Percentiles rank a stretch among this genome's conserved stretches.
phyloP scores from a whole-genome alignment of 2,329 filamentous ascomycete genomes.

The Pseudogymnoascus sp. region DNA sequence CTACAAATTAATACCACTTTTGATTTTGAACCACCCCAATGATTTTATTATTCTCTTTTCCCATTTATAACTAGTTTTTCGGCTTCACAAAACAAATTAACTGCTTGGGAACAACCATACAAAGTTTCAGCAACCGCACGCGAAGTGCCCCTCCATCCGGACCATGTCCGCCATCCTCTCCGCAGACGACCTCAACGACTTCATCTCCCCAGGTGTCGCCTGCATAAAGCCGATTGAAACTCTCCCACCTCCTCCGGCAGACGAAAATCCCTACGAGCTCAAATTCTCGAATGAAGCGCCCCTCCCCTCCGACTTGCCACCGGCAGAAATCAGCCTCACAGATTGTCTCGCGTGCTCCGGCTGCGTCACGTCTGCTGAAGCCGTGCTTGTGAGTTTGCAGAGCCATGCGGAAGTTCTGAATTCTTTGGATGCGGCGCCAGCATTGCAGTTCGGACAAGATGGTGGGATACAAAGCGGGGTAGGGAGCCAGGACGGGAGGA shows the following conservation, averaged over 20 bases:
- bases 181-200: constrained; percentile 95
- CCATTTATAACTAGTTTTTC: neutral
- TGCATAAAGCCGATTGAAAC: constrained; percentile 98
- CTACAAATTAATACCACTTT: neutral
- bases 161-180: constrained; percentile 96
- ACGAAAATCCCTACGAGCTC: constrained; percentile 63
- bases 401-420: constrained; percentile 85
- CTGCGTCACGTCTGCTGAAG: constrained; percentile 94
- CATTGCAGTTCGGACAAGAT: constrained; percentile 22
- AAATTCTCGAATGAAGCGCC: constrained; percentile 78
- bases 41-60: neutral
- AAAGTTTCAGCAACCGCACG: neutral
- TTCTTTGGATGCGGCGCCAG: constrained; percentile 63
- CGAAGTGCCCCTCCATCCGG: constrained; percentile 13
- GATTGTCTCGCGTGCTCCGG: constrained; percentile 97
- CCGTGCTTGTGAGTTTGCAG: constrained; percentile 90
- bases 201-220: constrained; percentile 93
- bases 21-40: neutral
- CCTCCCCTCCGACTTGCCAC: constrained; percentile 47
- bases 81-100: neutral
- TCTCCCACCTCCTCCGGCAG: constrained; percentile 56
- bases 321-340: constrained; percentile 89
- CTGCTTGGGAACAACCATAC: neutral
- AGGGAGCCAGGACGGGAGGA: constrained; percentile 53
- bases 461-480: constrained; percentile 21